Percentiles rank a stretch among this genome's conserved stretches.
Evolutionary conservation across 2,329 filamentous ascomycete genomes (phyloP).

Genomic region (Aspergillus fumigatiaffinis): DNA sequence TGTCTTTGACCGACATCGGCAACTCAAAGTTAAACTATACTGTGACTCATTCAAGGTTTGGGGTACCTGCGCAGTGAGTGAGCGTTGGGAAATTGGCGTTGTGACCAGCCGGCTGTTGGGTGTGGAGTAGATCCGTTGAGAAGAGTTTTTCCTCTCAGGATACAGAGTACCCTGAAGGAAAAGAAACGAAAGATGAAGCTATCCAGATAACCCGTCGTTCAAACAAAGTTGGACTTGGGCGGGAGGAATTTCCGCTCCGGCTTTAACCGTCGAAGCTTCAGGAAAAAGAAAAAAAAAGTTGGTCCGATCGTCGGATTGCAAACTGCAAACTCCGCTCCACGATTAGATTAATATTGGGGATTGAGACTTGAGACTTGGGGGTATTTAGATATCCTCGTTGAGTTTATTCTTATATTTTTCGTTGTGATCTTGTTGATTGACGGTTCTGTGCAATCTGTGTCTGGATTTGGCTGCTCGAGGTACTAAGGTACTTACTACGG

Average conservation of each 20-base stretch:
- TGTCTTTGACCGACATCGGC: background rate
- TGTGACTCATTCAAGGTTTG: background rate
- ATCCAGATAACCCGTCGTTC: background rate
- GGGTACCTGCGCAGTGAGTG: background rate
- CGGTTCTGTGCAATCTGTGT: no score
- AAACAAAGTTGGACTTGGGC: background rate
- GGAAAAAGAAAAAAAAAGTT: background rate
- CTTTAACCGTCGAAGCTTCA: background rate
- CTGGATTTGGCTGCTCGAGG: no score
- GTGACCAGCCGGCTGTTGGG: background rate
- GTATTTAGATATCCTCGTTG: background rate
- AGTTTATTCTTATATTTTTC: background rate
- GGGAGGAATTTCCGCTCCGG: background rate
- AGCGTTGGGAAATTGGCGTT: background rate
- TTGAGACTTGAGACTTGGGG: no score
- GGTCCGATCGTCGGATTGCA: background rate
- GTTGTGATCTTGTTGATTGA: no score
- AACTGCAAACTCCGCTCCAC: background rate
- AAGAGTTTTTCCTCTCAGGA: background rate
- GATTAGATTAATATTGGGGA: no score
- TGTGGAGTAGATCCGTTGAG: background rate
- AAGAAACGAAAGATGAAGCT: background rate
- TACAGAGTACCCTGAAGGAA: no score
- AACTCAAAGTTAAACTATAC: background rate
- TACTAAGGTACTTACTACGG: no score